Conservation (phyloP, 1,284 basidiomycete species). For the Cutaneotrichosporon sp. region DNA sequence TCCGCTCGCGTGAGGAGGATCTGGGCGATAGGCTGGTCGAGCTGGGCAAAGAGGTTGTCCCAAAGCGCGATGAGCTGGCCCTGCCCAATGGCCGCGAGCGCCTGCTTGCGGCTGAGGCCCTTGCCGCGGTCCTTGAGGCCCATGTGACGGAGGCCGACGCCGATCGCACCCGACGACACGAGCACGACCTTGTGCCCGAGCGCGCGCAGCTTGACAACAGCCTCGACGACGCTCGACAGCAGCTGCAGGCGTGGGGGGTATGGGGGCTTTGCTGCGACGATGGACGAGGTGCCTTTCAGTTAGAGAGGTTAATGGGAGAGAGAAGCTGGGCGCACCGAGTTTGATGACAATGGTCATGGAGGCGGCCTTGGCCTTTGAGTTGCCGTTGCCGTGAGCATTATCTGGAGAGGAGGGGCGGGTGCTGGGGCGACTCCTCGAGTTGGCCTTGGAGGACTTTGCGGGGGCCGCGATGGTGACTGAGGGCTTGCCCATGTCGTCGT, state of each 20-base stretch:
- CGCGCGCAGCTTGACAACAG: conserved; percentile 73
- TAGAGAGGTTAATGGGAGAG: neutral
- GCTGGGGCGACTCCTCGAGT: neutral
- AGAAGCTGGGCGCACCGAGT: conserved; percentile 62
- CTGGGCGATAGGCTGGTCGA: conserved; percentile 94
- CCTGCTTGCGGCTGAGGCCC: conserved; percentile 88
- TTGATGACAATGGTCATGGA: conserved; percentile 76
- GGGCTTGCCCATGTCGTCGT: conserved; percentile 8
- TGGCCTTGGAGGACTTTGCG: neutral
- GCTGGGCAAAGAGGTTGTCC: conserved; percentile 92
- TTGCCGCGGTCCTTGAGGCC: conserved; percentile 76
- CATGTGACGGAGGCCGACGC: conserved; percentile 92
- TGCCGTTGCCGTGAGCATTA: neutral
- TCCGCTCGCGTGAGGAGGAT: conserved; percentile 91
- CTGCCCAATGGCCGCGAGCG: conserved; percentile 94
- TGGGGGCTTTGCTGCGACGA: conserved; percentile 86
- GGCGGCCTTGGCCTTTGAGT: conserved; percentile 7
- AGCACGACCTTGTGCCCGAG: conserved; percentile 92
- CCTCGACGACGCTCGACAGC: conserved; percentile 89
- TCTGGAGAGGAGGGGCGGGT: conserved; percentile 10
- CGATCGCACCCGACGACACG: conserved; percentile 95
- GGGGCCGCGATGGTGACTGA: neutral
- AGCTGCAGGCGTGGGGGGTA: conserved; percentile 82
- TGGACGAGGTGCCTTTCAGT: conserved; percentile 80
- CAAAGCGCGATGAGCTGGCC: conserved; percentile 92